Conservation (phyloP, 306 rosid species). For the Begonia masoniana region DNA sequence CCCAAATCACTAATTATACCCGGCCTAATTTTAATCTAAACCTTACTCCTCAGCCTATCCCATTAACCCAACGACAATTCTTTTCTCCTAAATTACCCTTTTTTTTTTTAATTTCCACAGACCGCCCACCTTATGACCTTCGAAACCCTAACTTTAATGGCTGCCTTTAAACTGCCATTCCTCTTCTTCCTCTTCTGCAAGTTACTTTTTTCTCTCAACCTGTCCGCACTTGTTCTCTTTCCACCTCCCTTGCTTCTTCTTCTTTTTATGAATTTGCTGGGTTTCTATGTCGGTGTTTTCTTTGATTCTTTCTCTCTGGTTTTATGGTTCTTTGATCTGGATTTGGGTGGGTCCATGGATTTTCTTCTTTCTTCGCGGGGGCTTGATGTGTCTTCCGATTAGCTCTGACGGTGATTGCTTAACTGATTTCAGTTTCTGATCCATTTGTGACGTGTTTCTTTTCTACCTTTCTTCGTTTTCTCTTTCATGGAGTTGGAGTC, state of each 20-base stretch:
- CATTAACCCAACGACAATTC: too few species aligned
- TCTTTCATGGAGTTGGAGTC: too few species aligned
- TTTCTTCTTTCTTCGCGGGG: conserved; percentile 1
- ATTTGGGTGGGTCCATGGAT: neutral
- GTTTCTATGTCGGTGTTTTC: neutral
- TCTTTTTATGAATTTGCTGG: neutral
- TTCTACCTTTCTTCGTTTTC: neutral
- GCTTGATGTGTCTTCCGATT: neutral
- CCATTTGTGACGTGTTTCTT: neutral
- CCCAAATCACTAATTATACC: too few species aligned
- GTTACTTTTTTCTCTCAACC: neutral
- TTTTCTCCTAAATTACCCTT: too few species aligned
- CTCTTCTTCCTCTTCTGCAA: conserved; percentile 10
- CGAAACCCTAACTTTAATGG: neutral
- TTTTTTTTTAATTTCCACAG: too few species aligned
- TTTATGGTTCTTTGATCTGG: neutral
- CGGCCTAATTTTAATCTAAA: too few species aligned
- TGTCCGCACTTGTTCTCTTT: too few species aligned
- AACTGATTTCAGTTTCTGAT: neutral
- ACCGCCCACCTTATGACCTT: conserved; percentile 9
- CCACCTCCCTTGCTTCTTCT: neutral
- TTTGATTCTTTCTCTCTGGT: neutral
- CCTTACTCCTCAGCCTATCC: too few species aligned
- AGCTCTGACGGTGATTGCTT: neutral
- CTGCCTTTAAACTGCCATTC: conserved; percentile 1